Evolutionary conservation across 148 eudicot genomes (phyloP).

Genomic region (Fagopyrum tataricum): DNA sequence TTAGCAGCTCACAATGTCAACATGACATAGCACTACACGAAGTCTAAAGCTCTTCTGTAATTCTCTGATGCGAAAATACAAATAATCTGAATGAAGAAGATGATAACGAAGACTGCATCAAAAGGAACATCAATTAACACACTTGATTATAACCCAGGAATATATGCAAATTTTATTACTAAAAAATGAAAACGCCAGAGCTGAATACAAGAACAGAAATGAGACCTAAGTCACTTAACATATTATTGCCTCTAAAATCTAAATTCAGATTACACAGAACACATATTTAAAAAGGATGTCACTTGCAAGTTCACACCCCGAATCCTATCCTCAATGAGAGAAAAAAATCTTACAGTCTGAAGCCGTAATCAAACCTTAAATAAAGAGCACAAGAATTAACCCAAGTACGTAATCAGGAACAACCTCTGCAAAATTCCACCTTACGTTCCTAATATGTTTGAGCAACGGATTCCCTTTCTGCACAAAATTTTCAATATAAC

Average conservation of each 20-base stretch:
- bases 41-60: conserved; percentile 84
- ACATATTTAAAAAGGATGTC: neutral
- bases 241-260: neutral
- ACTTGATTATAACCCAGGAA: neutral
- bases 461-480: conserved; percentile 95
- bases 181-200: too few species aligned
- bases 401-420: conserved; percentile 78
- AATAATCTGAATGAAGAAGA: conserved; percentile 90
- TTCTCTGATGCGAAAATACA: conserved; percentile 83
- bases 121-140: neutral
- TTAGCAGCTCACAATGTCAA: conserved; percentile 72
- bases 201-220: neutral
- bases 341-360: neutral
- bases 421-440: conserved; percentile 82
- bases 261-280: neutral
- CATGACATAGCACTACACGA: conserved; percentile 82
- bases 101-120: conserved; percentile 80
- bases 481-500: conserved; percentile 14
- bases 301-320: neutral
- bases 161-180: neutral
- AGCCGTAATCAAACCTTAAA: conserved; percentile 44
- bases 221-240: neutral
- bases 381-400: conserved; percentile 78
- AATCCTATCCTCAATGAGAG: neutral
- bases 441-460: conserved; percentile 87